Conservation (phyloP, 257 asterid genomes). For the Buddleja alternifolia region DNA sequence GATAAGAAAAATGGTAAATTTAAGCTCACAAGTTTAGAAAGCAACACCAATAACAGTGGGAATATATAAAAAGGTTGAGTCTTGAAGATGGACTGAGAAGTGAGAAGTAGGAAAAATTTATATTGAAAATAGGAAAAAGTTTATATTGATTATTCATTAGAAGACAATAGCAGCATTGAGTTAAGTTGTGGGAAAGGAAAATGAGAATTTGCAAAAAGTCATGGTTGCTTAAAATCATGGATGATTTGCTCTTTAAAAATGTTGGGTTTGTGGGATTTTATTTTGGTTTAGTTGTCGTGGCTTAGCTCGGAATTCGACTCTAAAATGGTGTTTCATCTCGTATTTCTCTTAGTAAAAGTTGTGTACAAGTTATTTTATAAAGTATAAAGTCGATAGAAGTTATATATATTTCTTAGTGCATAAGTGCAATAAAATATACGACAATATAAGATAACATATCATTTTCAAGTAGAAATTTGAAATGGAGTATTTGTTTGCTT, state of each 20-base stretch:
- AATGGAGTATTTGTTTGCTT: no score
- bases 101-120: slow-evolving; percentile 3
- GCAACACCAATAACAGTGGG: not conserved
- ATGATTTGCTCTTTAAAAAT: slow-evolving; percentile 11
- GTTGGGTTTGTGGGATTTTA: slow-evolving; percentile 23
- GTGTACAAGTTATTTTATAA: no score
- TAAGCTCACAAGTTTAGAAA: slow-evolving; percentile 5
- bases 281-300: slow-evolving; percentile 17
- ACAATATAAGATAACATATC: no score
- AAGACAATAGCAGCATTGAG: slow-evolving; percentile 8
- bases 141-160: not conserved
- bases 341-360: no score
- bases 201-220: slow-evolving; percentile 13
- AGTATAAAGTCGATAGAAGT: no score
- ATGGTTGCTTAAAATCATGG: slow-evolving; percentile 1
- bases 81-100: slow-evolving; percentile 17
- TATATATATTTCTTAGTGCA: no score
- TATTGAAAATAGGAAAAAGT: not conserved
- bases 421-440: no score
- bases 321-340: no score
- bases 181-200: slow-evolving; percentile 22
- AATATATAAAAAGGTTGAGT: not conserved
- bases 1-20: slow-evolving; percentile 20
- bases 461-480: no score
- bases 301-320: no score